Evolutionary conservation across 148 eudicot species (phyloP).

Genomic region (Linanthus parryae): DNA sequence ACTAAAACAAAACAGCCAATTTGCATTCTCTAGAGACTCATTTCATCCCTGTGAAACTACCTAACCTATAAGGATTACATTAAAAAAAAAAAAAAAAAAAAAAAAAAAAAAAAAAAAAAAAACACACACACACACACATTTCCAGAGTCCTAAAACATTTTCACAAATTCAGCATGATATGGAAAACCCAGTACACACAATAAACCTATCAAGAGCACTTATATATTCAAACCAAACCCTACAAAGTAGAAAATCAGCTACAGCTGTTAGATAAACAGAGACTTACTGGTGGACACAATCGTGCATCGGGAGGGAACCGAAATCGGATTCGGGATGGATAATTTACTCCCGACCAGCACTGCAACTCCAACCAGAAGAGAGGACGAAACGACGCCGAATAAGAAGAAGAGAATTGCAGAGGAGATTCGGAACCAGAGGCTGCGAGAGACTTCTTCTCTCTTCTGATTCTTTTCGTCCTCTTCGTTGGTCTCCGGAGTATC

Average conservation of each 20-base stretch:
- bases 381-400: slow-evolving; percentile 27
- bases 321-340: slow-evolving; percentile 49
- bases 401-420: slow-evolving; percentile 20
- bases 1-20: too few species aligned
- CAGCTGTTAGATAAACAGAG: too few species aligned
- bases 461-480: not conserved
- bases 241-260: not conserved
- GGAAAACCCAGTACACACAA: too few species aligned
- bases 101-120: too few species aligned
- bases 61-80: too few species aligned
- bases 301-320: slow-evolving; percentile 62
- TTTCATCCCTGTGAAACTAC: too few species aligned
- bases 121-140: too few species aligned
- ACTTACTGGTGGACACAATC: slow-evolving; percentile 74
- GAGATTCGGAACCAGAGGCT: slow-evolving; percentile 18
- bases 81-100: too few species aligned
- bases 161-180: too few species aligned
- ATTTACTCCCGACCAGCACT: slow-evolving; percentile 32
- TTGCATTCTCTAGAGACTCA: too few species aligned
- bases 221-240: not conserved
- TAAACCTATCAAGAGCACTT: not conserved
- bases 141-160: too few species aligned
- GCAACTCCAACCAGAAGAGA: slow-evolving; percentile 36
- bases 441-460: not conserved
- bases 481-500: not conserved